phyloP scores from a whole-genome alignment of 129 eudicot genomes.

The Lonicera japonica region DNA sequence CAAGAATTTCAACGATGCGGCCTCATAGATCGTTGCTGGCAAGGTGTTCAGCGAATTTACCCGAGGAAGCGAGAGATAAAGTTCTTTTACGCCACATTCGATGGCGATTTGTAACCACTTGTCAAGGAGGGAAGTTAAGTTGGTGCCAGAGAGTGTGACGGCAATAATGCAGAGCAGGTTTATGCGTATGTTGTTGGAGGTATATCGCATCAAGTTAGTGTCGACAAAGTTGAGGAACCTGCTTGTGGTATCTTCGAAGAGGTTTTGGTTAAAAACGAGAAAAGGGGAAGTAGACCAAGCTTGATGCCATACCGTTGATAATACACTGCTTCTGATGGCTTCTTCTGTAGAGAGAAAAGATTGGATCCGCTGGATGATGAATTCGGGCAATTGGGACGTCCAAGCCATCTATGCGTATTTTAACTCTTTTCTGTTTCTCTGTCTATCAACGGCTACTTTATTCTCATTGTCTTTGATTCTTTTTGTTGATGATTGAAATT shows the following conservation, averaged over 20 bases:
- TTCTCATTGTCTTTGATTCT: too few relatives aligned
- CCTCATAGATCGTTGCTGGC: background rate
- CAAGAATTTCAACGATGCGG: background rate
- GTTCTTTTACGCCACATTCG: background rate
- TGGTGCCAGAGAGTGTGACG: background rate
- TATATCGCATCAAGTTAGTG: background rate
- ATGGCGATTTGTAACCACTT: background rate
- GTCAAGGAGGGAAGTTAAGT: background rate
- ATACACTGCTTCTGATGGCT: background rate
- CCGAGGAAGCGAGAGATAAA: background rate
- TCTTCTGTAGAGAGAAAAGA: constrained; percentile 7
- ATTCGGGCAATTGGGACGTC: constrained; percentile 3
- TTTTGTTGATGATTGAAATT: too few relatives aligned
- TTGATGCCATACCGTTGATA: constrained; percentile 1
- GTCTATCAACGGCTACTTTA: too few relatives aligned
- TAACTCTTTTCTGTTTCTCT: too few relatives aligned
- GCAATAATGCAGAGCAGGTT: background rate
- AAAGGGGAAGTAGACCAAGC: constrained; percentile 7
- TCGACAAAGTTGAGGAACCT: background rate
- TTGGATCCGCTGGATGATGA: constrained; percentile 14
- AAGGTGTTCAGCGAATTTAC: background rate
- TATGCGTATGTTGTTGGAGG: background rate
- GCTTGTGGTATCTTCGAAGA: background rate
- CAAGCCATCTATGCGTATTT: background rate
- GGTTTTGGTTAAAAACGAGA: constrained; percentile 5